Percentiles rank a stretch among this genome's conserved stretches.
Evolutionary conservation across 176 grass and related monocot genomes (phyloP).

Genomic region (Poa pratensis): DNA sequence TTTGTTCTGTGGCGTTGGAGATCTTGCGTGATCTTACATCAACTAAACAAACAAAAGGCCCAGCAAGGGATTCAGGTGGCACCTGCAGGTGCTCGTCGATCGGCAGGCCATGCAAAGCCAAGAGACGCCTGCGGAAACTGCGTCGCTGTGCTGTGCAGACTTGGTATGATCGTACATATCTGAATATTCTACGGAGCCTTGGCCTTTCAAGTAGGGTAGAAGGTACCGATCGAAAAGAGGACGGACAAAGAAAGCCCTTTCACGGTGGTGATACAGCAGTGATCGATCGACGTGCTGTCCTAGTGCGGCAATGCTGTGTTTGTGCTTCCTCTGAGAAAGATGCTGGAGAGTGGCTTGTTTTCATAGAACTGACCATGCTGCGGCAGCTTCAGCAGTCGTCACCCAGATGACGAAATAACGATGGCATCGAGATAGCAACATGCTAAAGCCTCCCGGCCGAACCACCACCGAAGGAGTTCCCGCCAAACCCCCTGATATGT

Average conservation of each 20-base stretch:
- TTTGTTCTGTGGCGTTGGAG: neutral
- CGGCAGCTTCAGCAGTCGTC: neutral
- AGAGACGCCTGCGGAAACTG: neutral
- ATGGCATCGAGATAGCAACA: neutral
- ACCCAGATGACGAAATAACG: neutral
- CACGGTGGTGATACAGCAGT: neutral
- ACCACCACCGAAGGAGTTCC: conserved; percentile 37
- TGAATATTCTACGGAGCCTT: conserved; percentile 42
- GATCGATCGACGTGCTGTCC: neutral
- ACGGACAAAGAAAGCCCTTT: neutral
- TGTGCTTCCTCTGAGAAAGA: neutral
- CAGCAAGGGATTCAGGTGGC: neutral
- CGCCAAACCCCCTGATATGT: conserved; percentile 27
- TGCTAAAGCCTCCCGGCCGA: neutral
- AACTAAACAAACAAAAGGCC: neutral
- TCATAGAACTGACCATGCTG: neutral
- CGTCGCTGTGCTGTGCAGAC: neutral
- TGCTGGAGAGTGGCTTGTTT: neutral
- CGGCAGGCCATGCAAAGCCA: neutral
- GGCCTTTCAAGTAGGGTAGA: conserved; percentile 11
- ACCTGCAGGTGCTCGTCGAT: neutral
- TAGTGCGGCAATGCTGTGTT: no score
- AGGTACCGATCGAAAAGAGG: neutral
- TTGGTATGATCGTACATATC: neutral
- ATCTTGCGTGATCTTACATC: neutral